phyloP scores from a whole-genome alignment of 2,329 filamentous ascomycete genomes.

The Remersonia thermophila region DNA sequence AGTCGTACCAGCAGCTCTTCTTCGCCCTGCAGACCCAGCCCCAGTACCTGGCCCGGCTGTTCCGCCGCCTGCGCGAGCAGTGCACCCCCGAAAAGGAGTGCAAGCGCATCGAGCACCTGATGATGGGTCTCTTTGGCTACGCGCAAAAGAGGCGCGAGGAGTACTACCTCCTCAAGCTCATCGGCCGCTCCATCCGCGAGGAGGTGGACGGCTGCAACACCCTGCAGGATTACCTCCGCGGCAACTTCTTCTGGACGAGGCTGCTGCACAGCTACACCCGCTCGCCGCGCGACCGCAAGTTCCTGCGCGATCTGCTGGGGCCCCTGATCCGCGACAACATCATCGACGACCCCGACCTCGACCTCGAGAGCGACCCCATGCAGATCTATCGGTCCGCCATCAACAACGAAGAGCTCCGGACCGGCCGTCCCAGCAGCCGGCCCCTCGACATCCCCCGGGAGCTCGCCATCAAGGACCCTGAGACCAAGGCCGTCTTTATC shows the following conservation, averaged over 20 bases:
- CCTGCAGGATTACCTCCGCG: constrained; percentile 75
- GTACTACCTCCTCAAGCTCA: constrained; percentile 86
- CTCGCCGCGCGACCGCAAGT: constrained; percentile 85
- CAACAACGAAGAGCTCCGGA: constrained; percentile 93
- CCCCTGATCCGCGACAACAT: constrained; percentile 83
- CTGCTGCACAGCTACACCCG: constrained; percentile 78
- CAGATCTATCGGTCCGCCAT: constrained; percentile 93
- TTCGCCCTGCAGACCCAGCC: constrained; percentile 95
- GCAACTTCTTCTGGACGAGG: constrained; percentile 88
- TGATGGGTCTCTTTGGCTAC: constrained; percentile 95
- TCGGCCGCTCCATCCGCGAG: constrained; percentile 70
- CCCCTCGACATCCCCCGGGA: constrained; percentile 80
- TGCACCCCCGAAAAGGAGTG: constrained; percentile 82
- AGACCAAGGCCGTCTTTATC: constrained; percentile 86
- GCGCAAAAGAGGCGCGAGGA: constrained; percentile 94
- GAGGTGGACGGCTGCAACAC: constrained; percentile 64
- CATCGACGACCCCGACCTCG: constrained; percentile 78
- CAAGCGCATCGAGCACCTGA: constrained; percentile 81
- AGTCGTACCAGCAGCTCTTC: constrained; percentile 94
- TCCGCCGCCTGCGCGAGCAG: constrained; percentile 70
- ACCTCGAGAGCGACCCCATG: constrained; percentile 92
- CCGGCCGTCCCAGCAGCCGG: constrained; percentile 69
- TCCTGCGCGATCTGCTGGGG: constrained; percentile 73
- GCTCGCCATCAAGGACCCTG: constrained; percentile 86
- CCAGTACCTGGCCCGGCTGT: constrained; percentile 81